Evolutionary conservation across 441 rosid genomes (phyloP), one percentile per base, ranked within the genome.

Genomic region (Eutrema salsugineum): DNA sequence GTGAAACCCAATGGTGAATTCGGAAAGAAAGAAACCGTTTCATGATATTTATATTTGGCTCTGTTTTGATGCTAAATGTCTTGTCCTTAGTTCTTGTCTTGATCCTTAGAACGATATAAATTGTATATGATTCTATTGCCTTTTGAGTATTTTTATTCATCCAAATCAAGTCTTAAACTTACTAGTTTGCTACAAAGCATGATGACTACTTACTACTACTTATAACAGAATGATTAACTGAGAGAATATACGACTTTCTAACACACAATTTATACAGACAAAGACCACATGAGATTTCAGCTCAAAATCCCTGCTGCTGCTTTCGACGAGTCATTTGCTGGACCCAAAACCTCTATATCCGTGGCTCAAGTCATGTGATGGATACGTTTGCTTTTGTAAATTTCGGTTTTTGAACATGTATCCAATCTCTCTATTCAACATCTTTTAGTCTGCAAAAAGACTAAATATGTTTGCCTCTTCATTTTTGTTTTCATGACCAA

Each of bases 401-500:
- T 46, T 15, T 35, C 7, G 47, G 28, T n/a, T 63, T 28, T 44
- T n/a, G 36, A 36, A 22, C 38, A 5, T 61, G 39, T 36, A 70
- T 70, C 60, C 67, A 49, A 12, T 16, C 43, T 53, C 51, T 46
- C 50, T 46, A 12, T 55, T n/a, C 48, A n/a, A n/a, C n/a, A 8
- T 19, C 28, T 68, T 40, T 30, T 55, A 48, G 63, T 68, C 63
- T 55, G 3, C 54, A 48, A 6, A 6, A 59, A 50, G 43, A 50
- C 68, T 72, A 19, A 6, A 27, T 27, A 14, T n/a, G 5, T 24
- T 73, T 48, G 54, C 9, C 22, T 47, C 28, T 24, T 47, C 22
- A 39, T 6, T 51, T 51, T 28, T 15, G 15, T n/a, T 33, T 16
- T 86, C 74, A 91, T 68, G 83, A 82, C 97, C 98, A 88, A 79